phyloP scores from a whole-genome alignment of 225 moss, liverwort and hornwort genomes.

The Sphagnum contortum region DNA sequence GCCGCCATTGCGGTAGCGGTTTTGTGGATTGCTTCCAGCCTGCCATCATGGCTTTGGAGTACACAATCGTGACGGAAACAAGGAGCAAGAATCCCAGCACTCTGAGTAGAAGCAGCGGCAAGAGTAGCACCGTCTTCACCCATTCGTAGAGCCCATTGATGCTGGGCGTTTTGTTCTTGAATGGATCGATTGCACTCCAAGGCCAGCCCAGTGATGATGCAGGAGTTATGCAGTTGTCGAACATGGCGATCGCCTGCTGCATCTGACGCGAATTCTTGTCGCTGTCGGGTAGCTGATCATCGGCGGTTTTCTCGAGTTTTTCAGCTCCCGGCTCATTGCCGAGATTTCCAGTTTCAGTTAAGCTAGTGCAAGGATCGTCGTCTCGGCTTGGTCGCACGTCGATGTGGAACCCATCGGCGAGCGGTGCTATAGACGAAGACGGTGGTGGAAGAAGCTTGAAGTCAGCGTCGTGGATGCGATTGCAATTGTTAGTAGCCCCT shows the following conservation, averaged over 20 bases:
- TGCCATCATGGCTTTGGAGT: slow-evolving; percentile 48
- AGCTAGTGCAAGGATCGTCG: too few relatives aligned
- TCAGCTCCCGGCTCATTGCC: too few relatives aligned
- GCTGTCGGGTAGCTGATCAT: not conserved
- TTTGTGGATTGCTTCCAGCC: slow-evolving; percentile 33
- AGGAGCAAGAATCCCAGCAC: slow-evolving; percentile 34
- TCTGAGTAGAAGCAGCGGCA: slow-evolving; percentile 57
- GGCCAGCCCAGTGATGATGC: slow-evolving; percentile 22
- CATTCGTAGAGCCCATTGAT: slow-evolving; percentile 58
- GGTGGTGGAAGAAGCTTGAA: too few relatives aligned
- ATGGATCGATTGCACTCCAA: slow-evolving; percentile 52
- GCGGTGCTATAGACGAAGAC: too few relatives aligned
- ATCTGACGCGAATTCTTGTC: slow-evolving; percentile 8
- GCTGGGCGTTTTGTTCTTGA: slow-evolving; percentile 47
- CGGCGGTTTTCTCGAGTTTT: too few relatives aligned
- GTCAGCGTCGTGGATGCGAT: too few relatives aligned
- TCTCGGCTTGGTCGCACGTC: too few relatives aligned
- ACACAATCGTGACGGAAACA: slow-evolving; percentile 45
- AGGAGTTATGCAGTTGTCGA: slow-evolving; percentile 22
- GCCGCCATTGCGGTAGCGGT: slow-evolving; percentile 63
- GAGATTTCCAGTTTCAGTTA: too few relatives aligned
- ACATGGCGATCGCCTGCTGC: slow-evolving; percentile 40
- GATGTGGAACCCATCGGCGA: too few relatives aligned
- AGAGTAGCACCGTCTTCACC: slow-evolving; percentile 41
- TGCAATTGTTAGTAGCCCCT: too few relatives aligned